These are phyloP conservation scores for Leptomonas pyrrhocoris DNA, from an alignment of 208 protist genomes.

Conservation along the genomic window DNA sequence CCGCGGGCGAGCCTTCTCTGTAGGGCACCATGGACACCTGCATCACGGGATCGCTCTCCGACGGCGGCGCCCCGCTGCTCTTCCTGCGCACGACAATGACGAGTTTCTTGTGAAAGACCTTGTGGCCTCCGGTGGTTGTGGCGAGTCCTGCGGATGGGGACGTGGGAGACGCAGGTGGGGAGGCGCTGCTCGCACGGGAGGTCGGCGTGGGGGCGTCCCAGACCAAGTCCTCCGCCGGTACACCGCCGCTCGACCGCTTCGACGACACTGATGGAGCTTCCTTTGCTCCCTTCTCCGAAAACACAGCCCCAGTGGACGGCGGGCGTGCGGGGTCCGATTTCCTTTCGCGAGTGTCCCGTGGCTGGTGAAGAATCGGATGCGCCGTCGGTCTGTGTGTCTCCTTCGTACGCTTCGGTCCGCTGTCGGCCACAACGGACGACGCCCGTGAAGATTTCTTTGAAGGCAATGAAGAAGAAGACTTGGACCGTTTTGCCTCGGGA, in stretches of 20 bases:
- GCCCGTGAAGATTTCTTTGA: background rate
- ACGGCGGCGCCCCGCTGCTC: slow-evolving; percentile 21
- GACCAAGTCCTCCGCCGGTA: slow-evolving; percentile 27
- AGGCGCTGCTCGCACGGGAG: slow-evolving; percentile 3
- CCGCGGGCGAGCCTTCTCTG: slow-evolving; percentile 19
- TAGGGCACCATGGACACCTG: slow-evolving; percentile 44
- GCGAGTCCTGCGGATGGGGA: background rate
- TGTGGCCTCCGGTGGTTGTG: slow-evolving; percentile 18
- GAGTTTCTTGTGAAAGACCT: slow-evolving; percentile 63
- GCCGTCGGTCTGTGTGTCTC: background rate
- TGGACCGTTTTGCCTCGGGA: background rate
- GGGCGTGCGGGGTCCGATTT: background rate
- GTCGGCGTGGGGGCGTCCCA: slow-evolving; percentile 13
- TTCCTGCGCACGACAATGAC: slow-evolving; percentile 48
- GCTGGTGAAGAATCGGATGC: background rate
- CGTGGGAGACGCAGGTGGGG: slow-evolving; percentile 1
- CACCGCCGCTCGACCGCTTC: slow-evolving; percentile 20
- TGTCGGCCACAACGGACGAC: background rate
- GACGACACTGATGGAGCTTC: slow-evolving; percentile 8
- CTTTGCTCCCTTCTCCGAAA: background rate
- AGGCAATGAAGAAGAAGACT: background rate
- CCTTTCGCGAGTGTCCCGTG: background rate
- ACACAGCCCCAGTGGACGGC: background rate
- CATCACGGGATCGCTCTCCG: slow-evolving; percentile 48
- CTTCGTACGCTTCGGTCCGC: background rate